Evolutionary conservation across 768 basidiomycete species (phyloP), one percentile per base, ranked within the genome.

Genomic region (Paxillus rubicundulus): DNA sequence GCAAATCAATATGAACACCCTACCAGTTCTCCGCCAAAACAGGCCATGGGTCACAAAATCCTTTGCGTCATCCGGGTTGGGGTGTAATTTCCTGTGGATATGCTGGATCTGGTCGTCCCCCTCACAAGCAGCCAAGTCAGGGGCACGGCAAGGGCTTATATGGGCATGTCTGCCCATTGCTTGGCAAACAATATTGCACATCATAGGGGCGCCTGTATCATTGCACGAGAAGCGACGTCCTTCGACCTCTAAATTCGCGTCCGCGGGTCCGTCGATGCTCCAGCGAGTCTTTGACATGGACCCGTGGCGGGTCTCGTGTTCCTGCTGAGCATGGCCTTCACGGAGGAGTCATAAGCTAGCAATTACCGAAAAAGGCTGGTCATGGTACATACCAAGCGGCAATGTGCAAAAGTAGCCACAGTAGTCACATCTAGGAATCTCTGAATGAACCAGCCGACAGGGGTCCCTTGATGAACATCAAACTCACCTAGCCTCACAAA

Each of bases 231-330:
- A 82, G 50, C 72, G 76, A 47, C 74, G 72, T 4, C 81, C 80
- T 41, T 75, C 72, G 8, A 82, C 59, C 53, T 82, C 82, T 4
- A 81, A 49, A 16, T 65, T 60, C 1, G 71, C 73, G 20, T 71
- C 78, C 17, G 78, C 75, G 2, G 72, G 70, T 1, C 76, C 75
- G 43, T 81, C 78, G 5, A 82, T 62, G 1, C 74, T 64, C 81
- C 81, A 83, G 32, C 68, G 67, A 0, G 77, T 77, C 48, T 62
- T 69, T 0, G 78, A 74, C 80, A 82, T 82, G 4, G 79, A 81
- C 16, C 81, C 81, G 53, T 83, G 81, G 39, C 72, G 71, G 0
- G 81, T 83, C 49, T 81, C 78, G 49, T 83, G 81, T 44, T 79
- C 77, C 45, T 74, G 70, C 52, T 82, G 81, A 0, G 76, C 43